Percentiles rank a stretch among this genome's conserved stretches.
phyloP scores from a whole-genome alignment of 495 filamentous ascomycete genomes.

The Lichenothelia convexa region DNA sequence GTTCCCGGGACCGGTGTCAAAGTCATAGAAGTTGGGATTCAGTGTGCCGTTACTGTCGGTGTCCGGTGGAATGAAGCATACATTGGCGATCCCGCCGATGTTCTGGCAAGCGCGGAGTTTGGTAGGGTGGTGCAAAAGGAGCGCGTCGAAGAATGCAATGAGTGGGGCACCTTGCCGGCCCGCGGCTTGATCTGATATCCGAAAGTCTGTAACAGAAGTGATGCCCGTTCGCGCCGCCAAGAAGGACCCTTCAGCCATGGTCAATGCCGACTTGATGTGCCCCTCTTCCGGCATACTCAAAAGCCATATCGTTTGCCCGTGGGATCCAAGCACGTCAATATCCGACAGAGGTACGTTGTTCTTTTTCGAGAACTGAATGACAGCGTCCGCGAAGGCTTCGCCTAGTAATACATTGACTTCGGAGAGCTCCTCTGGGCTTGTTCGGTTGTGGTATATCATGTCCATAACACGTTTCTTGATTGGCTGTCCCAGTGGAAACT shows the following conservation, averaged over 20 bases:
- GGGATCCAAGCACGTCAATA: slow-evolving; percentile 37
- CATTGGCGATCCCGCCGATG: slow-evolving; percentile 40
- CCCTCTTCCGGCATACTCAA: slow-evolving; percentile 32
- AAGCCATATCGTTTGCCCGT: slow-evolving; percentile 42
- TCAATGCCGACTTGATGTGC: slow-evolving; percentile 30
- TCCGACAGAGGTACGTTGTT: slow-evolving; percentile 26
- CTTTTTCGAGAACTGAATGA: slow-evolving; percentile 19
- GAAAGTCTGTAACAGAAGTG: slow-evolving; percentile 28
- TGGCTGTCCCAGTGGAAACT: slow-evolving; percentile 28
- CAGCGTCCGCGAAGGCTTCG: slow-evolving; percentile 9
- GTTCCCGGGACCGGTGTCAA: slow-evolving; percentile 33
- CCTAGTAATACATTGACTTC: slow-evolving; percentile 11
- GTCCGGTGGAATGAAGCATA: slow-evolving; percentile 40
- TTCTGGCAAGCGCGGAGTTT: slow-evolving; percentile 40
- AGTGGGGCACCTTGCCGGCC: slow-evolving; percentile 30
- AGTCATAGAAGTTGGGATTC: slow-evolving; percentile 34
- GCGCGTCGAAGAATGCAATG: slow-evolving; percentile 26
- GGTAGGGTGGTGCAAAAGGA: slow-evolving; percentile 36
- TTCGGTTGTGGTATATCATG: slow-evolving; percentile 8
- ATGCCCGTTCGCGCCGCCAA: slow-evolving; percentile 24
- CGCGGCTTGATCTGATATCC: slow-evolving; percentile 26
- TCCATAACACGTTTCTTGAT: slow-evolving; percentile 31
- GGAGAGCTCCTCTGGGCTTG: slow-evolving; percentile 8
- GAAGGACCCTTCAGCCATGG: slow-evolving; percentile 27
- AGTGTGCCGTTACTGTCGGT: slow-evolving; percentile 27